Conservation (phyloP, 2,329 filamentous ascomycete species). For the Dothiorella sarmentorum region DNA sequence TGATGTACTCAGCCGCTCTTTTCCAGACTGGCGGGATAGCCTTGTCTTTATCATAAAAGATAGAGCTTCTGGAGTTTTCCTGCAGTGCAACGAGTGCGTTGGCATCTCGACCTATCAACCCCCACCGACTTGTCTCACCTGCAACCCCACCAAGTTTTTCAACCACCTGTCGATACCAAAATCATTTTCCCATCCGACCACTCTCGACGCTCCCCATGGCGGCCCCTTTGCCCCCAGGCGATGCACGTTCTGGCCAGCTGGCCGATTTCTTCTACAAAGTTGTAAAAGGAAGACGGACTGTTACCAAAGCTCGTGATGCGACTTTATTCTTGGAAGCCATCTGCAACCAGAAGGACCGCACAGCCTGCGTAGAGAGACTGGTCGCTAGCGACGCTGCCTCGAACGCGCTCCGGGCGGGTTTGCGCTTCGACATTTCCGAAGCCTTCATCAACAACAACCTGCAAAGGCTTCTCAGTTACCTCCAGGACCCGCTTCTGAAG, state of each 20-base stretch:
- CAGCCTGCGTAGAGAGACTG: conserved; percentile 38
- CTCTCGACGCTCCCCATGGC: too few species aligned
- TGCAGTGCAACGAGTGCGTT: neutral
- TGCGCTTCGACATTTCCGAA: conserved; percentile 44
- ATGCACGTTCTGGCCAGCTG: conserved; percentile 31
- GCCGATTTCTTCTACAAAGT: conserved; percentile 40
- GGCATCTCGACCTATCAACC: neutral
- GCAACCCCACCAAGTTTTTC: neutral
- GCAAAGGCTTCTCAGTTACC: conserved; percentile 33
- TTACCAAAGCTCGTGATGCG: conserved; percentile 40
- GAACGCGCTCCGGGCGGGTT: conserved; percentile 36
- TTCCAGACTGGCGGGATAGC: neutral
- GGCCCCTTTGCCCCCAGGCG: neutral
- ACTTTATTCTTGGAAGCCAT: conserved; percentile 51
- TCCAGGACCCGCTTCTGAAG: conserved; percentile 46
- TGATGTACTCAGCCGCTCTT: too few species aligned
- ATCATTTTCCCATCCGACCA: too few species aligned
- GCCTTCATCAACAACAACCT: conserved; percentile 45
- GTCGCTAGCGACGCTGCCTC: conserved; percentile 28
- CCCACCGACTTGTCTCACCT: neutral
- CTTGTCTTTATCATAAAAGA: neutral
- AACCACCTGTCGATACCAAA: too few species aligned
- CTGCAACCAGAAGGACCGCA: conserved; percentile 40
- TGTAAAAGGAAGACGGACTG: conserved; percentile 37
- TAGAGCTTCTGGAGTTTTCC: neutral